These are phyloP conservation scores for Cornus kousa DNA, from an alignment of 148 eudicot species.

Conservation along the genomic window DNA sequence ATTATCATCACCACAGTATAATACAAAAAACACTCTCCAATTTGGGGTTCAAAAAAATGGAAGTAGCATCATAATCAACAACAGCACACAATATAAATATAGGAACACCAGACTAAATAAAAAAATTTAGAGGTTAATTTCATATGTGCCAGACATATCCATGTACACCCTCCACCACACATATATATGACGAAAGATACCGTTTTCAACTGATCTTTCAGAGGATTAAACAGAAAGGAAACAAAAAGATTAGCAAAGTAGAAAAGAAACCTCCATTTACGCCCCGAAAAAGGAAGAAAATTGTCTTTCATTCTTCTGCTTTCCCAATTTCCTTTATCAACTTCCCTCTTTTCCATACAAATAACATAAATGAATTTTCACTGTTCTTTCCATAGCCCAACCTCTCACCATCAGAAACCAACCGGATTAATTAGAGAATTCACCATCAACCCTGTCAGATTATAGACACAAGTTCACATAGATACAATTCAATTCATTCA, in stretches of 20 bases:
- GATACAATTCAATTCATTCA: conserved; percentile 10
- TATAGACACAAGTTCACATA: conserved; percentile 14
- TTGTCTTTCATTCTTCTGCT: conserved; percentile 9
- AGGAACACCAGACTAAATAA: conserved; percentile 10
- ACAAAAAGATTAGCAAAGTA: neutral
- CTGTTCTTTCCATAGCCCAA: neutral
- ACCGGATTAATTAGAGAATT: conserved; percentile 22
- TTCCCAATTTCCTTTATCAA: conserved; percentile 6
- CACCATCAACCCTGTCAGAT: conserved; percentile 20
- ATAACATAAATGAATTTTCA: conserved; percentile 6
- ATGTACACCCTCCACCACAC: conserved; percentile 22
- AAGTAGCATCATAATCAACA: neutral
- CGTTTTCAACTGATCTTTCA: conserved; percentile 16
- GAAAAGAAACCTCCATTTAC: conserved; percentile 10
- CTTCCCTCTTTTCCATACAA: conserved; percentile 12
- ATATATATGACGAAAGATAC: conserved; percentile 15
- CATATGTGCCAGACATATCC: conserved; percentile 23
- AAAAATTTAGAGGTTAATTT: conserved; percentile 17
- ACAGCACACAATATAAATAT: neutral
- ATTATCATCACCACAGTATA: neutral
- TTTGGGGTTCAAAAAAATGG: neutral
- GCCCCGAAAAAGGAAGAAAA: neutral
- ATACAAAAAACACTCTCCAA: neutral
- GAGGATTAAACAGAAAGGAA: neutral
- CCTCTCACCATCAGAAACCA: conserved; percentile 18